A percentile compares a stretch with the other conserved stretches of the same genome.
Conservation (phyloP, 257 asterid species). For the Ehretia macrophylla region DNA sequence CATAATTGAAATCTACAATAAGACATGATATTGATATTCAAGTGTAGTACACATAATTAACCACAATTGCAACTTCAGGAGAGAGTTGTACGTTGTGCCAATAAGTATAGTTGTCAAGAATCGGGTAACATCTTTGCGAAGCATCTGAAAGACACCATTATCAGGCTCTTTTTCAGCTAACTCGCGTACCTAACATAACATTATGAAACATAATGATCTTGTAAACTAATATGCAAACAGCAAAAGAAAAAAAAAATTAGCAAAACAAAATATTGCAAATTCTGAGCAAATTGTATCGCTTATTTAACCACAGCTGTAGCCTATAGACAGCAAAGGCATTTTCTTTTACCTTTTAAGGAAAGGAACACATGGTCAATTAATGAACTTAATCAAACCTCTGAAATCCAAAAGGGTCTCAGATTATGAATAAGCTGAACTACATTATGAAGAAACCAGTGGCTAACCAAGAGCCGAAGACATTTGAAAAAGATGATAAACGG, state of each 20-base stretch:
- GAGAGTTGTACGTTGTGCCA: slow-evolving; percentile 91
- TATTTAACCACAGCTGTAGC: too few species aligned
- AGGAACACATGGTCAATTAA: too few species aligned
- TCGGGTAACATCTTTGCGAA: slow-evolving; percentile 90
- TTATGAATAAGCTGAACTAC: too few species aligned
- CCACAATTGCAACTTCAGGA: slow-evolving; percentile 22
- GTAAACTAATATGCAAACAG: neutral
- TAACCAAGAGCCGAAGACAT: too few species aligned
- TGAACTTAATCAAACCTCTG: too few species aligned
- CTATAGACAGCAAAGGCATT: too few species aligned
- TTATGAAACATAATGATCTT: slow-evolving; percentile 7
- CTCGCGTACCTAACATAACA: slow-evolving; percentile 73
- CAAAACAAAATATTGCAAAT: neutral
- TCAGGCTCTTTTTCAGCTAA: slow-evolving; percentile 95
- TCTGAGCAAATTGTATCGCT: neutral
- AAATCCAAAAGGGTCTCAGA: too few species aligned
- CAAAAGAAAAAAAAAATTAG: neutral
- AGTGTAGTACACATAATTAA: slow-evolving; percentile 26
- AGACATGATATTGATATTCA: slow-evolving; percentile 37
- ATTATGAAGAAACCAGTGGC: too few species aligned
- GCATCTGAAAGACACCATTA: slow-evolving; percentile 87
- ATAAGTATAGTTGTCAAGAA: slow-evolving; percentile 96
- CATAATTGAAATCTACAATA: slow-evolving; percentile 41
- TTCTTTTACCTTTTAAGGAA: neutral
- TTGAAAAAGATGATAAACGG: too few species aligned